A percentile compares a stretch with the other conserved stretches of the same genome.
Conservation (phyloP, 2,329 filamentous ascomycete genomes). For the Xylariaceae sp. region DNA sequence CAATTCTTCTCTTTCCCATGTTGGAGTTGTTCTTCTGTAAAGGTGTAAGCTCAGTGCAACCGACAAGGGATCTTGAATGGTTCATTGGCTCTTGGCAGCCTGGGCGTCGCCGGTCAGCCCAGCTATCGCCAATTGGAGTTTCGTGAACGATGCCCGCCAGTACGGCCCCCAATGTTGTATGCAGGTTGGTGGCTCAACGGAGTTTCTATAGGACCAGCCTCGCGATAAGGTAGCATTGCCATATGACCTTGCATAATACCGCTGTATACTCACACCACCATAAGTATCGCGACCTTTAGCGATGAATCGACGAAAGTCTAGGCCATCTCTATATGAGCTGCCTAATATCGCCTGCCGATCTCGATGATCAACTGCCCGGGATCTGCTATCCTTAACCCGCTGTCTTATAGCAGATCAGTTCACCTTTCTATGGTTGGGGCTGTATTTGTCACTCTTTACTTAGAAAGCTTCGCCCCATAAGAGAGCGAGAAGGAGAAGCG, state of each 20-base stretch:
- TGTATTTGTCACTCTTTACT: not conserved
- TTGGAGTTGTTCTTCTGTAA: slow-evolving; percentile 3
- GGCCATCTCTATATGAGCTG: not conserved
- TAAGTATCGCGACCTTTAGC: not conserved
- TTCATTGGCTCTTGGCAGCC: slow-evolving; percentile 2
- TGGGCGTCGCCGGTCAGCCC: slow-evolving; percentile 9
- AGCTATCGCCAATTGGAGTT: slow-evolving; percentile 7
- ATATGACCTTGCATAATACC: slow-evolving; percentile 3
- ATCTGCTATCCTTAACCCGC: not conserved
- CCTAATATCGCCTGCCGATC: not conserved
- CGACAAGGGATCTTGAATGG: slow-evolving; percentile 6
- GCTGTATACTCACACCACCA: slow-evolving; percentile 4
- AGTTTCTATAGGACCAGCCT: not conserved
- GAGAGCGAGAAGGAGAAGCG: not conserved
- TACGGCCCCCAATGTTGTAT: slow-evolving; percentile 13
- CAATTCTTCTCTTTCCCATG: slow-evolving; percentile 3
- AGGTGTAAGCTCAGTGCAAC: slow-evolving; percentile 4
- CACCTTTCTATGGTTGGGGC: not conserved
- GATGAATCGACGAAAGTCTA: not conserved
- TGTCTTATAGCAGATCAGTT: not conserved
- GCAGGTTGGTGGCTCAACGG: slow-evolving; percentile 2
- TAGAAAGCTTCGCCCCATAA: not conserved
- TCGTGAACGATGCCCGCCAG: slow-evolving; percentile 7
- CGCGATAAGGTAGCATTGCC: slow-evolving; percentile 5
- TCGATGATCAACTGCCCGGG: not conserved